These are phyloP conservation scores for Mucor racemosus DNA, from an alignment of 371 early-diverging fungal species.

Conservation along the genomic window DNA sequence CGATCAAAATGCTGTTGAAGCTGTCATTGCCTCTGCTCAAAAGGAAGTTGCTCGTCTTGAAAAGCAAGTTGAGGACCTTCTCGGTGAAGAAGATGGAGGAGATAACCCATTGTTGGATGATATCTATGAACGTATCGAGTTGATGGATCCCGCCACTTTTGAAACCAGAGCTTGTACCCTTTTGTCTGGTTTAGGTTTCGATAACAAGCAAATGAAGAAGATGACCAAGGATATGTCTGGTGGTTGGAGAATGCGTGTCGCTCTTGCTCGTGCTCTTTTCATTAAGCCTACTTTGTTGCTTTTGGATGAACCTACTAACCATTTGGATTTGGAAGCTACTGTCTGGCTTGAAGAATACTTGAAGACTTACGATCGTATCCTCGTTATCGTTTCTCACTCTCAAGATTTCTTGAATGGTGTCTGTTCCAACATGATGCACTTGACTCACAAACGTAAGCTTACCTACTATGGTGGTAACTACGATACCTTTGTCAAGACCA, in stretches of 20 bases:
- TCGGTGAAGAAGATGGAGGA: conserved; percentile 80
- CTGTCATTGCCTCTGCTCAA: conserved; percentile 90
- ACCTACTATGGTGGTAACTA: conserved; percentile 98
- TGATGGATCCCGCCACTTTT: conserved; percentile 91
- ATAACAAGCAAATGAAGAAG: conserved; percentile 80
- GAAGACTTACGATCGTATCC: conserved; percentile 90
- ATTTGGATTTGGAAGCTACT: conserved; percentile 96
- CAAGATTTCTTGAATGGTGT: conserved; percentile 98
- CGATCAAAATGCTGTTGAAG: conserved; percentile 88
- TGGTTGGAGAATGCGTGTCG: conserved; percentile 99
- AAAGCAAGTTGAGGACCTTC: conserved; percentile 85
- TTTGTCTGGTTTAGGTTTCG: conserved; percentile 96
- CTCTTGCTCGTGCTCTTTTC: conserved; percentile 96
- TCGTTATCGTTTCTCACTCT: conserved; percentile 97
- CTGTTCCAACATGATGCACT: conserved; percentile 93
- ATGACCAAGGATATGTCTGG: conserved; percentile 97
- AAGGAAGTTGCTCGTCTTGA: conserved; percentile 90
- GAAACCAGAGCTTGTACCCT: conserved; percentile 92
- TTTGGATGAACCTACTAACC: conserved; percentile 98
- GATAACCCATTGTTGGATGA: conserved; percentile 92
- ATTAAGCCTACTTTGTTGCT: conserved; percentile 95
- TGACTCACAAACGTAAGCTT: conserved; percentile 90
- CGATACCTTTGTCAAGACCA: conserved; percentile 94
- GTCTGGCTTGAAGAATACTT: conserved; percentile 99
- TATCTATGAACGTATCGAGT: conserved; percentile 94